Conservation (phyloP, 2,329 filamentous ascomycete species). For the Fusarium sp. region DNA sequence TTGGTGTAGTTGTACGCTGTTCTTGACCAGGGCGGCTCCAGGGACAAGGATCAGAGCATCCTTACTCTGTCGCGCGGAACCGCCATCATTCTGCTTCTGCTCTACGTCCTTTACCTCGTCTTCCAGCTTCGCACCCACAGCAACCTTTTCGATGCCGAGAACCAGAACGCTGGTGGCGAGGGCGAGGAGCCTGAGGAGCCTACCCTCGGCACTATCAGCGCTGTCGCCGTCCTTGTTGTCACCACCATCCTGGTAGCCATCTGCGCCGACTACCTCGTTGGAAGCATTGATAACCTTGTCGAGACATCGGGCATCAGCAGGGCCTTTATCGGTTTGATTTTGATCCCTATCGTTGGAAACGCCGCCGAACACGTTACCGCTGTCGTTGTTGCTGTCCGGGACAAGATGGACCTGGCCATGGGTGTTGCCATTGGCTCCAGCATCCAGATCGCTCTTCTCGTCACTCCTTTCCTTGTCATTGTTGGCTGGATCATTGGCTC, state of each 20-base stretch:
- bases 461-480: slow-evolving; percentile 84
- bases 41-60: slow-evolving; percentile 66
- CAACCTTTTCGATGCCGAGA: slow-evolving; percentile 74
- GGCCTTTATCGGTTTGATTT: slow-evolving; percentile 83
- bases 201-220: slow-evolving; percentile 72
- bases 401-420: slow-evolving; percentile 81
- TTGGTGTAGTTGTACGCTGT: slow-evolving; percentile 71
- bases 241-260: slow-evolving; percentile 78
- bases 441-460: slow-evolving; percentile 85
- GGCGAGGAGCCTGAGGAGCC: slow-evolving; percentile 58
- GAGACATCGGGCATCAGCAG: slow-evolving; percentile 78
- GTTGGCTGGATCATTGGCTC: slow-evolving; percentile 81
- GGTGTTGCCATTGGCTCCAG: slow-evolving; percentile 85
- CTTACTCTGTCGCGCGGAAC: slow-evolving; percentile 81
- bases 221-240: slow-evolving; percentile 73
- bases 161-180: slow-evolving; percentile 59
- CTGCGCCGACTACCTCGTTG: slow-evolving; percentile 82
- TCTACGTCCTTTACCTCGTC: slow-evolving; percentile 81
- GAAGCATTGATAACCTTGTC: slow-evolving; percentile 79
- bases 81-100: slow-evolving; percentile 77
- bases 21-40: slow-evolving; percentile 59
- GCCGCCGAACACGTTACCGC: slow-evolving; percentile 86
- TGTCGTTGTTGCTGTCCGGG: slow-evolving; percentile 80
- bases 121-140: slow-evolving; percentile 84
- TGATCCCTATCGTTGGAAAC: slow-evolving; percentile 84